Evolutionary conservation across 805 yeast species (phyloP).

Genomic region (Saturnispora silvae): DNA sequence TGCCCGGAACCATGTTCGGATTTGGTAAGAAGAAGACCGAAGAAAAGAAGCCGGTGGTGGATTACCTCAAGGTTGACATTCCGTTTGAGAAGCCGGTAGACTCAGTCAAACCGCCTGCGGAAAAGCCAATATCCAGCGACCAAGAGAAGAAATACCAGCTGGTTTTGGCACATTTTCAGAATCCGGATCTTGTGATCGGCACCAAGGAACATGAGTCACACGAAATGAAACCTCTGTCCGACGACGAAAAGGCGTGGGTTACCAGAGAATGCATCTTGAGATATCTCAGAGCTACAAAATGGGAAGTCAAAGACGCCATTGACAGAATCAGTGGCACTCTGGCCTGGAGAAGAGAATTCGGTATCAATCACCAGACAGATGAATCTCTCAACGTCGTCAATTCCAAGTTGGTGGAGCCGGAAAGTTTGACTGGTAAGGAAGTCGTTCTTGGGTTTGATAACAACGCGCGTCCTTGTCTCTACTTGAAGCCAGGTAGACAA

Average conservation of each 20-base stretch:
- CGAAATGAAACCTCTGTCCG: constrained; percentile 28
- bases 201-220: constrained; percentile 33
- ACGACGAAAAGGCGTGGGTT: constrained; percentile 79
- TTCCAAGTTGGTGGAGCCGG: constrained; percentile 45
- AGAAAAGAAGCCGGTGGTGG: constrained; percentile 9
- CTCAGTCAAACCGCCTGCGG: constrained; percentile 40
- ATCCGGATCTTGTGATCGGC: constrained; percentile 41
- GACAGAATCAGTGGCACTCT: constrained; percentile 66
- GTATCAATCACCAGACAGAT: constrained; percentile 41
- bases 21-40: constrained; percentile 20
- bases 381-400: constrained; percentile 40
- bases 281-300: constrained; percentile 87
- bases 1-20: constrained; percentile 19
- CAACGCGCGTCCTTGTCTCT: constrained; percentile 83
- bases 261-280: constrained; percentile 85
- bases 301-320: constrained; percentile 66
- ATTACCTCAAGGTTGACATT: constrained; percentile 17
- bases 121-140: constrained; percentile 34
- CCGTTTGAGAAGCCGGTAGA: constrained; percentile 54
- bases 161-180: constrained; percentile 55
- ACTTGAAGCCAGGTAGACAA: constrained; percentile 89
- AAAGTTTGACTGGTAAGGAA: constrained; percentile 88
- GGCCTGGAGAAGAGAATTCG: constrained; percentile 92
- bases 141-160: constrained; percentile 50
- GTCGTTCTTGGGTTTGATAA: constrained; percentile 85